A percentile compares a stretch with the other conserved stretches of the same genome.
phyloP scores from a whole-genome alignment of 2,329 filamentous ascomycete species.

The Neocucurbitaria cava region DNA sequence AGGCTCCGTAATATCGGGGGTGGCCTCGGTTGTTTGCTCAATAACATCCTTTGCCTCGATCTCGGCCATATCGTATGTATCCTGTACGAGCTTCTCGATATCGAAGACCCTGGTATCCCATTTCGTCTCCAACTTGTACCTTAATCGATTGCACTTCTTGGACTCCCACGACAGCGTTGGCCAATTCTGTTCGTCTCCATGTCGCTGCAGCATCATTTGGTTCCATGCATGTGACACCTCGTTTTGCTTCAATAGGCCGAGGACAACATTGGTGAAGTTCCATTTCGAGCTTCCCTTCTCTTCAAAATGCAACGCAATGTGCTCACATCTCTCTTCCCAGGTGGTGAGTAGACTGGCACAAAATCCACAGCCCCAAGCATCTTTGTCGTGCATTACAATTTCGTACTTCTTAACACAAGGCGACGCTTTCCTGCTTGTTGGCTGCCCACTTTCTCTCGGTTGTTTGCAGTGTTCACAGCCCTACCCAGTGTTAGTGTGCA shows the following conservation, averaged over 20 bases:
- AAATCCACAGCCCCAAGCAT: constrained; percentile 73
- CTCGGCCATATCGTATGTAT: constrained; percentile 64
- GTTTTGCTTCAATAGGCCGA: constrained; percentile 71
- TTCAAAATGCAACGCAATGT: constrained; percentile 73
- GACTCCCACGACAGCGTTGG: constrained; percentile 65
- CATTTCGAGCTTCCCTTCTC: constrained; percentile 67
- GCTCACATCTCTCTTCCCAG: constrained; percentile 71
- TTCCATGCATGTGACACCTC: constrained; percentile 69
- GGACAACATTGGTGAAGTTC: constrained; percentile 73
- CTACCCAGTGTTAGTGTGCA: constrained; percentile 28
- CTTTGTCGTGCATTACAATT: constrained; percentile 64
- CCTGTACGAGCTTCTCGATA: constrained; percentile 63
- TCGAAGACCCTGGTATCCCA: constrained; percentile 61
- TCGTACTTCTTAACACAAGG: constrained; percentile 49
- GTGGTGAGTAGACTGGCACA: constrained; percentile 69
- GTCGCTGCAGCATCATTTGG: constrained; percentile 59
- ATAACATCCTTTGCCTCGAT: constrained; percentile 39
- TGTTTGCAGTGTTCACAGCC: constrained; percentile 70
- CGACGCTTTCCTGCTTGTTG: constrained; percentile 63
- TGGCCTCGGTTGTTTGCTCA: constrained; percentile 31
- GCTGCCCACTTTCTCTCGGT: constrained; percentile 60
- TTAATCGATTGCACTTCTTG: constrained; percentile 67
- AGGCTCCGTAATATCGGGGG: constrained; percentile 32
- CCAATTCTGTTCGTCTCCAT: constrained; percentile 61
- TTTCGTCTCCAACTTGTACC: constrained; percentile 71